Conservation (phyloP, 2,329 filamentous ascomycete species). For the Talaromyces verruculosus region DNA sequence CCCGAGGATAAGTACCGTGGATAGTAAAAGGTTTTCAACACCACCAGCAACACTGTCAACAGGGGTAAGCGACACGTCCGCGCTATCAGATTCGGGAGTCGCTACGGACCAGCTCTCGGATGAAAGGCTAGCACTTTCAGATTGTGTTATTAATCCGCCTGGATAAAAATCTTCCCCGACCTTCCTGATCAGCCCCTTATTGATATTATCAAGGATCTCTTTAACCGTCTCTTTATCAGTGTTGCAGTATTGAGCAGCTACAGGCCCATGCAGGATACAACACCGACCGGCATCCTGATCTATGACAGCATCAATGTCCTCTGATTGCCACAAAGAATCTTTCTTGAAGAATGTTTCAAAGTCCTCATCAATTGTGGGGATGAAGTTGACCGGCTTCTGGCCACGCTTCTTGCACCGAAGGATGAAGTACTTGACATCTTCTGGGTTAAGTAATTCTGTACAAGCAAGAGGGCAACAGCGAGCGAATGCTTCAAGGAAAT, state of each 20-base stretch:
- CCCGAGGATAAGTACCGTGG: not conserved
- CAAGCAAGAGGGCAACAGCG: not conserved
- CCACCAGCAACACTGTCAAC: constrained; percentile 3
- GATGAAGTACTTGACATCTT: constrained; percentile 65
- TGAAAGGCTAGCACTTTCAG: not conserved
- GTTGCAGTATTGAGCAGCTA: constrained; percentile 86
- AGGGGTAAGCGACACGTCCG: not conserved
- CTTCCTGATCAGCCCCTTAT: constrained; percentile 50
- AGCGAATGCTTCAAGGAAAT: not conserved
- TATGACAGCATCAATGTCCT: constrained; percentile 92
- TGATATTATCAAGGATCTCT: constrained; percentile 87
- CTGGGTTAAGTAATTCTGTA: not conserved
- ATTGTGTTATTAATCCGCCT: not conserved
- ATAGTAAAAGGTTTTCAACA: not conserved
- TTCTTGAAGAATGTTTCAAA: constrained; percentile 99
- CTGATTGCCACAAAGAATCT: constrained; percentile 98
- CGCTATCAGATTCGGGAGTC: not conserved
- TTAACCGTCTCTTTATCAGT: constrained; percentile 90
- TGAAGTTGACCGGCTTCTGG: constrained; percentile 96
- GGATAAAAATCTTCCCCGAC: not conserved
- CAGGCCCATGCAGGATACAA: constrained; percentile 95
- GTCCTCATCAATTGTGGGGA: constrained; percentile 87
- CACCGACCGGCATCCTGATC: constrained; percentile 93
- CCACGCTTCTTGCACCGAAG: constrained; percentile 84
- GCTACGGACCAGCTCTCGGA: constrained; percentile 1